A percentile compares a stretch with the other conserved stretches of the same genome.
Conservation (phyloP, 768 basidiomycete genomes). For the Lentinula boryana region DNA sequence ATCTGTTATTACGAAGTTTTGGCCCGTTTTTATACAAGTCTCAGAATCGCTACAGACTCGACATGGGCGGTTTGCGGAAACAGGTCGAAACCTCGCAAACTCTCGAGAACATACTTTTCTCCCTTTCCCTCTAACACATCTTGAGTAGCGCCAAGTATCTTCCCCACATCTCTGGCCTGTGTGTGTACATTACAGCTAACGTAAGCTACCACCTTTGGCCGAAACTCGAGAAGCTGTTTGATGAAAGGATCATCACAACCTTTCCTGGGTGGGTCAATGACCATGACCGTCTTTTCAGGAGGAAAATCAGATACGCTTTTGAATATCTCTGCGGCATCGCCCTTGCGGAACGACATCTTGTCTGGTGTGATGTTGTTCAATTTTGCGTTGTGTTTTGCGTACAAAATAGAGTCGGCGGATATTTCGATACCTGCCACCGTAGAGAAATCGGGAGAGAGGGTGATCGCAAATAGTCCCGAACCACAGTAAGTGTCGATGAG, state of each 20-base stretch:
- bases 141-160: conserved; percentile 46
- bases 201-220: conserved; percentile 70
- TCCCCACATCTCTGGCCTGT: conserved; percentile 83
- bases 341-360: conserved; percentile 66
- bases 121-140: conserved; percentile 27
- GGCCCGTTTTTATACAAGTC: conserved; percentile 26
- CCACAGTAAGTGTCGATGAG: conserved; percentile 96
- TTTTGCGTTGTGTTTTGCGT: conserved; percentile 58
- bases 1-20: too few species aligned
- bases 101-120: conserved; percentile 71
- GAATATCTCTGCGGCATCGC: conserved; percentile 88
- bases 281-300: conserved; percentile 53
- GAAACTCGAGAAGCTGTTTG: conserved; percentile 67
- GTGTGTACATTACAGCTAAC: conserved; percentile 96
- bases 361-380: conserved; percentile 53
- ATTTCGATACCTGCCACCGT: conserved; percentile 89
- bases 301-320: conserved; percentile 59
- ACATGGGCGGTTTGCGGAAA: conserved; percentile 98
- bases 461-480: conserved; percentile 81
- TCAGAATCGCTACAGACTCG: conserved; percentile 71
- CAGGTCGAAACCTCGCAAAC: conserved; percentile 83
- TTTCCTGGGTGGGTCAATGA: conserved; percentile 92
- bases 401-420: conserved; percentile 61
- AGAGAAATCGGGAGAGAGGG: conserved; percentile 68
- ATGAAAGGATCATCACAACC: conserved; percentile 84